A percentile compares a stretch with the other conserved stretches of the same genome.
Evolutionary conservation across 2,329 filamentous ascomycete genomes (phyloP).

Genomic region (Trichoderma brevicompactum): DNA sequence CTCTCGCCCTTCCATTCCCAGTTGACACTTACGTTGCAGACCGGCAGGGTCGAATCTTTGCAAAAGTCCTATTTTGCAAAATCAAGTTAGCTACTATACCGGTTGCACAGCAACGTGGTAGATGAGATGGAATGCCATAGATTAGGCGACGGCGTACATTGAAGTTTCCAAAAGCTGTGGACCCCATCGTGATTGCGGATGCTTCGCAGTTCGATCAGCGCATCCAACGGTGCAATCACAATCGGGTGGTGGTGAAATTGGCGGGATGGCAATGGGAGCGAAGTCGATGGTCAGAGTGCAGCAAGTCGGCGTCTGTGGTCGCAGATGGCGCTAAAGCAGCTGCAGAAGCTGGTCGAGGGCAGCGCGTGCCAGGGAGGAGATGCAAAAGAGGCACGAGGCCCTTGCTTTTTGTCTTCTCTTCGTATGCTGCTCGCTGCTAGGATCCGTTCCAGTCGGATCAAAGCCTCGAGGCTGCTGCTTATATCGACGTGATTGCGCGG

Average conservation of each 20-base stretch:
- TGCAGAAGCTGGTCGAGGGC: conserved; percentile 20
- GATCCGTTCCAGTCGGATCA: conserved; percentile 22
- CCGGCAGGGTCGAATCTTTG: conserved; percentile 78
- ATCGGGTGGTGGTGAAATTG: conserved; percentile 6
- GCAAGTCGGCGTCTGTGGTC: conserved; percentile 19
- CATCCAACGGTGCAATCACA: conserved; percentile 25
- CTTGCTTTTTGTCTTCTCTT: conserved; percentile 3
- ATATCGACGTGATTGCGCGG: conserved; percentile 17
- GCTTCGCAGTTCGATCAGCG: conserved; percentile 15
- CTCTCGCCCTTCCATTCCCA: neutral
- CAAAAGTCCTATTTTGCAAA: conserved; percentile 69
- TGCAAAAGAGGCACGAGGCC: conserved; percentile 18
- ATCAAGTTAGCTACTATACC: conserved; percentile 34
- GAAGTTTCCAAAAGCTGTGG: conserved; percentile 65
- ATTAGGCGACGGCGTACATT: conserved; percentile 47
- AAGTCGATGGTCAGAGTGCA: conserved; percentile 11
- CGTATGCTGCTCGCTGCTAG: neutral
- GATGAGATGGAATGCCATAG: neutral
- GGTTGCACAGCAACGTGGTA: conserved; percentile 21
- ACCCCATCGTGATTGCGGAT: conserved; percentile 55
- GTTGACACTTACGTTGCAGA: conserved; percentile 74
- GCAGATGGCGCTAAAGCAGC: conserved; percentile 22
- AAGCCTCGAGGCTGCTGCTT: conserved; percentile 10
- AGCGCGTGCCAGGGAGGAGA: conserved; percentile 9
- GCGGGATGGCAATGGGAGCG: conserved; percentile 9